Percentiles rank a stretch among this genome's conserved stretches.
Conservation (phyloP, 352 stramenopile species). For the Stramenopiles sp. region DNA sequence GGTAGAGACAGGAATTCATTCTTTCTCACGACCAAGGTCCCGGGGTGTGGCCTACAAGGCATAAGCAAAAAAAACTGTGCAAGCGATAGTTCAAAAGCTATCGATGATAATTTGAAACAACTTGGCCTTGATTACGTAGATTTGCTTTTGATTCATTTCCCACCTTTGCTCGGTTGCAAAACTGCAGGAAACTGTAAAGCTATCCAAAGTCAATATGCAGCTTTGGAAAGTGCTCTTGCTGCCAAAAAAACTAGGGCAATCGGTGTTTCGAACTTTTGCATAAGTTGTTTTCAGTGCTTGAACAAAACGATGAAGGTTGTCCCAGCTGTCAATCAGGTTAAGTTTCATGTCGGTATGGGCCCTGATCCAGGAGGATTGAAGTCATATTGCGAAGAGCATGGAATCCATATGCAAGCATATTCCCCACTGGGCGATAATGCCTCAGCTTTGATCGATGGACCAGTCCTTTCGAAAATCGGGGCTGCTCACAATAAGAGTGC, state of each 20-base stretch:
- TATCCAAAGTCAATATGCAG: slow-evolving; percentile 28
- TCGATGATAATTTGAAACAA: slow-evolving; percentile 27
- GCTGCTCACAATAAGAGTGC: not conserved
- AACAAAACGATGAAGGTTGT: slow-evolving; percentile 27
- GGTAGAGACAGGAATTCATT: slow-evolving; percentile 16
- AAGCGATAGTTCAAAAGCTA: slow-evolving; percentile 19
- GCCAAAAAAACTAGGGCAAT: slow-evolving; percentile 22
- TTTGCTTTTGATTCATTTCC: slow-evolving; percentile 31
- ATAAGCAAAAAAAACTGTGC: slow-evolving; percentile 24
- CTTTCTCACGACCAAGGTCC: slow-evolving; percentile 33
- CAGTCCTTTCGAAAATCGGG: not conserved
- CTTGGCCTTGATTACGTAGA: slow-evolving; percentile 27
- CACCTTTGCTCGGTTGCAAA: slow-evolving; percentile 13
- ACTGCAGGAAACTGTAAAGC: slow-evolving; percentile 19
- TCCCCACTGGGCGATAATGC: not conserved
- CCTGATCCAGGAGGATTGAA: slow-evolving; percentile 11
- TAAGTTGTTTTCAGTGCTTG: slow-evolving; percentile 23
- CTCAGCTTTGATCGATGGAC: not conserved
- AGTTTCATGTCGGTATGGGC: slow-evolving; percentile 17
- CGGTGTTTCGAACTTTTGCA: slow-evolving; percentile 31
- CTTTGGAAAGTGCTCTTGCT: slow-evolving; percentile 27
- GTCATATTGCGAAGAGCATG: not conserved
- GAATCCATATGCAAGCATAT: not conserved
- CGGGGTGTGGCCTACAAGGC: slow-evolving; percentile 19
- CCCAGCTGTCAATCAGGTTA: slow-evolving; percentile 30